Base-by-base conservation (phyloP, 164 flowering plant genomes). In the Nymphaea thermarum region DNA sequence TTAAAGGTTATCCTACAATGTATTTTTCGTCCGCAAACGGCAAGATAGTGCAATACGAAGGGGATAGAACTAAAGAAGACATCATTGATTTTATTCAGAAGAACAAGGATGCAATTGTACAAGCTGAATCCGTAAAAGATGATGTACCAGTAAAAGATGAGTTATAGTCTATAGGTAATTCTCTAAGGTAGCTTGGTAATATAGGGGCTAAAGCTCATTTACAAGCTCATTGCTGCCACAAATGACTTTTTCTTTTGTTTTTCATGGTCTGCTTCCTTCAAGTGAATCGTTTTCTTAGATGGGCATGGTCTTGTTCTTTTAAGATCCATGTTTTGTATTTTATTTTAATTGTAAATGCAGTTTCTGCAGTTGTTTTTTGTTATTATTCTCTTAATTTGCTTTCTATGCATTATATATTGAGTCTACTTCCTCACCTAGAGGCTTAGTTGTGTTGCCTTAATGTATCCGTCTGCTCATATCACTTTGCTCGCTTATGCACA, bases 1-100 rank as follows among this genome's bases (percentile, higher is more conserved):
- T 93, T 43, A 71, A 89, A 72, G 97, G 96, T 11, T 93, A 78
- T 74, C 98, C 98, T 12, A 93, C 98, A 16, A 4, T 93, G 67
- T 93, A 84, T 82, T 89, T 89, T 68, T 82, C 73, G 67, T 82
- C 97, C 42, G 79, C 91, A 4, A 80, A 76, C 70, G 98, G 98
- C 66, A 80, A 82, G 55, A 4, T 91, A 42, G 45, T 63, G 67
- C 80, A 68, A 55, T 89, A 84, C 66, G 92, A 89, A 1, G 98
- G 92, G 10, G 89, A 73, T 17, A 83, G 90, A 72, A 70, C 84
- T 59, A 88, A 88, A 73, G 92, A 88, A 70, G 86, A 74, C 43
- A 77, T 90, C 63, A 78, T 88, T 60, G 82, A 80, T 15, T 88
- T 82, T 80, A 87, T 92, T 73, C 73, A 85, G 67, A 84, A 88